Evolutionary conservation across 768 basidiomycete genomes (phyloP).

Genomic region (Mycena kentingensis): DNA sequence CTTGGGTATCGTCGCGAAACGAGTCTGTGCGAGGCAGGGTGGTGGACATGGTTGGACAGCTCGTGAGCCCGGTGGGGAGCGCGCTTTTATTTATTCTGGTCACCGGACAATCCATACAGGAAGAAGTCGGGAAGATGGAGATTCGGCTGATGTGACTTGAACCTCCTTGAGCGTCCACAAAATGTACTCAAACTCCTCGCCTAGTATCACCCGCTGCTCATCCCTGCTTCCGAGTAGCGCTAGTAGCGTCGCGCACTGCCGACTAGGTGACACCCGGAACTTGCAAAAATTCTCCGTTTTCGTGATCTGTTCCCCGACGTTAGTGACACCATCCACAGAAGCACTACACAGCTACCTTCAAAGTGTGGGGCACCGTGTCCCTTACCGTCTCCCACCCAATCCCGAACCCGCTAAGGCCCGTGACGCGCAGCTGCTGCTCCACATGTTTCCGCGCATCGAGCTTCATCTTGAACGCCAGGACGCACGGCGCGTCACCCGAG

Average conservation of each 20-base stretch:
- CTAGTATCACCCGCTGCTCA: not conserved
- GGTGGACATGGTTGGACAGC: conserved; percentile 10
- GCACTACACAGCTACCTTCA: not conserved
- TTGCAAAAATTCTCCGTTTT: not conserved
- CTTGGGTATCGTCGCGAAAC: conserved; percentile 12
- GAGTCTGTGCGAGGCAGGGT: conserved; percentile 17
- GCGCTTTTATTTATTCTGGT: not conserved
- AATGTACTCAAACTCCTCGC: not conserved
- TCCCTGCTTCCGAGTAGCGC: not conserved
- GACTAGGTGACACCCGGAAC: not conserved
- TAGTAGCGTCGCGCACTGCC: conserved; percentile 2
- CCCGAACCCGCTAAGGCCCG: not conserved
- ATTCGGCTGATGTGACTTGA: too few relatives aligned
- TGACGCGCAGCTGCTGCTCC: not conserved
- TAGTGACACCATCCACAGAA: not conserved
- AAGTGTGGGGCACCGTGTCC: not conserved
- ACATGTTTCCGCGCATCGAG: not conserved
- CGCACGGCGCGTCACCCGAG: not conserved
- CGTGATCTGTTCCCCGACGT: not conserved
- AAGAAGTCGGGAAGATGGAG: not conserved
- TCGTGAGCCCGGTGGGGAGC: too few relatives aligned
- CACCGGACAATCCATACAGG: not conserved
- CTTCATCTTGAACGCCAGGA: not conserved
- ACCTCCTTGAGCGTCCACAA: not conserved
- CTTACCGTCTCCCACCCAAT: conserved; percentile 1